Conservation (phyloP, 257 asterid species). For the Solanum chaucha region DNA sequence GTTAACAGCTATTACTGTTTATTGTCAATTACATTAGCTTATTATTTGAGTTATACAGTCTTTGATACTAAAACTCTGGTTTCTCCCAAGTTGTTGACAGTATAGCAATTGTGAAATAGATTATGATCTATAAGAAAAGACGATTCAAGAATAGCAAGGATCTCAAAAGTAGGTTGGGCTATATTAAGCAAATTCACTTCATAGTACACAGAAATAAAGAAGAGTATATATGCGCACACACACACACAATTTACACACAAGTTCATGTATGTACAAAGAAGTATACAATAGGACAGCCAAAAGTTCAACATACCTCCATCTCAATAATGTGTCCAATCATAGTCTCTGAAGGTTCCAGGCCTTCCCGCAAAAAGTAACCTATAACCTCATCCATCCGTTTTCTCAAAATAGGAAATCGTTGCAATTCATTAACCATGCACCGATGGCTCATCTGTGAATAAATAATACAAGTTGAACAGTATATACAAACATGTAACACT, state of each 20-base stretch:
- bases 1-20: background rate
- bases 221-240: background rate
- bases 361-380: slow-evolving; percentile 71
- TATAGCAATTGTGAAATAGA: background rate
- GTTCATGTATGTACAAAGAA: background rate
- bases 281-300: background rate
- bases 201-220: background rate
- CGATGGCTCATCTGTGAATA: slow-evolving; percentile 73
- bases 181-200: background rate
- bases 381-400: slow-evolving; percentile 72
- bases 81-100: background rate
- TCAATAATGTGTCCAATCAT: slow-evolving; percentile 84
- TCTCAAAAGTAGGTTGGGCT: background rate
- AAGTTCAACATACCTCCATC: slow-evolving; percentile 57
- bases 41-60: background rate
- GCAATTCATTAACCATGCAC: slow-evolving; percentile 74
- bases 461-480: background rate
- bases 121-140: background rate
- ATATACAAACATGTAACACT: background rate
- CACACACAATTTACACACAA: background rate
- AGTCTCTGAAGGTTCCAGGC: slow-evolving; percentile 76
- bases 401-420: slow-evolving; percentile 71
- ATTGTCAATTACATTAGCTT: background rate
- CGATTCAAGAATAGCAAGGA: background rate
- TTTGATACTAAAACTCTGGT: background rate